Evolutionary conservation across 495 filamentous ascomycete species (phyloP), one percentile per base, ranked within the genome.

Genomic region (Penicilliopsis zonata): DNA sequence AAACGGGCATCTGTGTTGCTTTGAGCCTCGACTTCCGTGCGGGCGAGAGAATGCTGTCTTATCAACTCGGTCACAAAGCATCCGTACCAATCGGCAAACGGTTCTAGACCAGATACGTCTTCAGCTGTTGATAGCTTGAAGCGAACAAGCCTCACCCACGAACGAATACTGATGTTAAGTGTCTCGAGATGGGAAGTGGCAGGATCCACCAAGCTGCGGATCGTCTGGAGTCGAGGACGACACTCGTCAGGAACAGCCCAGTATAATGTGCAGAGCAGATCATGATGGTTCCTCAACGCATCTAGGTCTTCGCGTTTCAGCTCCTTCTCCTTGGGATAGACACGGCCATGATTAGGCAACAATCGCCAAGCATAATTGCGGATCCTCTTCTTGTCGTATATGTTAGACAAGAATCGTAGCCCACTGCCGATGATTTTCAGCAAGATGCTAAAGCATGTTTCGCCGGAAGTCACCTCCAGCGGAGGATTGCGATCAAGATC

Each of bases 371-470:
- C 68, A 13, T 94, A 61, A 37, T 85, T 82, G 13, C 70, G 69
- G 34, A 92, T 74, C 44, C 80, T 82, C 38, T 82, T 94, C 23
- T 65, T 63, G 15, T 76, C 57, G 44, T 78, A 74, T 2, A 61
- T 38, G 23, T 65, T 48, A 13, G 57, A 56, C 35, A 92, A 57
- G 9, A 71, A 67, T 18, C 69, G 69, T 18, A 95, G 65, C 7
- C 77, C 76, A 38, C 75, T 53, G 10, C 70, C 86, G 26, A 94
- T 57, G 13, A 84, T 74, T 47, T 98, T 98, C 26, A 95, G 65
- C 34, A 94, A 74, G n/a, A 94, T 78, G 50, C 93, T 82, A 41
- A 98, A 98, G 37, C 84, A 83, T n/a, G 72, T 70, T 44, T 98
- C 90, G 17, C 77, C 74, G 4, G 70, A 53, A 28, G 69, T 61